Evolutionary conservation across 805 yeast genomes (phyloP).

Genomic region (Candida silvicultrix): DNA sequence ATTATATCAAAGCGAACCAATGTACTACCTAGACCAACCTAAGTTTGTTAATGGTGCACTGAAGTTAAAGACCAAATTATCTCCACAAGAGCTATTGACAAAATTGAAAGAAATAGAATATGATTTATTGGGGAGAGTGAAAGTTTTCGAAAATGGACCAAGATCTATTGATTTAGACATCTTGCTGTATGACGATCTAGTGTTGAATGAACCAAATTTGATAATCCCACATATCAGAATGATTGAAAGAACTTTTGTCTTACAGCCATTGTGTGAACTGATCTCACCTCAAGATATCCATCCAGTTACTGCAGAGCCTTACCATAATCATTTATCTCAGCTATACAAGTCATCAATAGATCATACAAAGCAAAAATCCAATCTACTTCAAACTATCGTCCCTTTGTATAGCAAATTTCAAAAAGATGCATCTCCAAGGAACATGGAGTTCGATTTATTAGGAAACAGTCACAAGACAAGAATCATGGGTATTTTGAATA

Average conservation of each 20-base stretch:
- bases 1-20: constrained; percentile 83
- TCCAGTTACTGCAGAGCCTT: constrained; percentile 84
- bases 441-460: constrained; percentile 38
- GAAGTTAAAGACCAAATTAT: constrained; percentile 50
- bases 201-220: constrained; percentile 51
- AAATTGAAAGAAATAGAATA: constrained; percentile 76
- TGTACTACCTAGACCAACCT: constrained; percentile 79
- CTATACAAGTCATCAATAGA: constrained; percentile 33
- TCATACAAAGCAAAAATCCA: constrained; percentile 40
- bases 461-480: constrained; percentile 44
- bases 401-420: constrained; percentile 33
- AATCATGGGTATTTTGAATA: constrained; percentile 83
- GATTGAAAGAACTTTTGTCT: constrained; percentile 86
- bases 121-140: constrained; percentile 59
- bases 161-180: constrained; percentile 88
- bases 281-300: constrained; percentile 60
- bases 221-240: constrained; percentile 82
- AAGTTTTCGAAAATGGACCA: constrained; percentile 86
- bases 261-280: constrained; percentile 83
- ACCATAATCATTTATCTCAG: constrained; percentile 58
- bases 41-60: constrained; percentile 82
- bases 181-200: constrained; percentile 47
- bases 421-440: constrained; percentile 11
- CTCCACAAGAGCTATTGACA: constrained; percentile 59
- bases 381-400: constrained; percentile 40